Evolutionary conservation across 495 filamentous ascomycete species (phyloP), one percentile per base, ranked within the genome.

Genomic region (Corynascus novoguineensis): DNA sequence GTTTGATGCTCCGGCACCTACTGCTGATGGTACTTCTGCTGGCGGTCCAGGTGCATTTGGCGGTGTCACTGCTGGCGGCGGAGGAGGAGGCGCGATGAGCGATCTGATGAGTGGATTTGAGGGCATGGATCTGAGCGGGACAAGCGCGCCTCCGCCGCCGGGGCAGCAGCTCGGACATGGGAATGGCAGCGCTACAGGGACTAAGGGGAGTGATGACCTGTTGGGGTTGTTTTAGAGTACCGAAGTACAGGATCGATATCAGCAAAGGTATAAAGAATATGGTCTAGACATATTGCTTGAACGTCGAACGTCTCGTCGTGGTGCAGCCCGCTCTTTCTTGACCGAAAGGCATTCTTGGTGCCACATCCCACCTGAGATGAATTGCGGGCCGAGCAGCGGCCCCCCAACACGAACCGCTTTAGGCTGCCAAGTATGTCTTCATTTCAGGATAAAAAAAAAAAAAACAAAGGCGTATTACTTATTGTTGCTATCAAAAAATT

Each of bases 71-170:
- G 47, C 19, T 24, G 57, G 9, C 7, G 32, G 37, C 21, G 34
- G 49, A 31, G 50, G 63, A 35, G 72, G 70, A n/a, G n/a, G n/a
- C n/a, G n/a, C n/a, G 42, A 69, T 71, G 61, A 78, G 74, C 40
- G 86, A 88, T 68, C 70, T 95, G 62, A 86, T 95, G 82, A 87
- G 87, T 67, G 90, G 90, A 10, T 92, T 98, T 70, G 87, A 81
- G 40, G 86, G 84, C 17, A 72, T 98, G 68, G 83, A 89, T 72
- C 65, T 98, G 59, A 80, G 84, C 57, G 82, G 83, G 7, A 70
- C 69, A 25, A 80, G 78, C 50, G 79, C 83, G 46, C 79, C 83
- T 32, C 77, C 79, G 21, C 80, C 81, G 24, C 73, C 78, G 11
- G 76, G 79, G 54, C 72, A 76, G 50, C 74, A 76, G 53, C 64